Evolutionary conservation across 805 yeast species (phyloP), one percentile per base, ranked within the genome.

Genomic region (Barnettozyma vustinii): DNA sequence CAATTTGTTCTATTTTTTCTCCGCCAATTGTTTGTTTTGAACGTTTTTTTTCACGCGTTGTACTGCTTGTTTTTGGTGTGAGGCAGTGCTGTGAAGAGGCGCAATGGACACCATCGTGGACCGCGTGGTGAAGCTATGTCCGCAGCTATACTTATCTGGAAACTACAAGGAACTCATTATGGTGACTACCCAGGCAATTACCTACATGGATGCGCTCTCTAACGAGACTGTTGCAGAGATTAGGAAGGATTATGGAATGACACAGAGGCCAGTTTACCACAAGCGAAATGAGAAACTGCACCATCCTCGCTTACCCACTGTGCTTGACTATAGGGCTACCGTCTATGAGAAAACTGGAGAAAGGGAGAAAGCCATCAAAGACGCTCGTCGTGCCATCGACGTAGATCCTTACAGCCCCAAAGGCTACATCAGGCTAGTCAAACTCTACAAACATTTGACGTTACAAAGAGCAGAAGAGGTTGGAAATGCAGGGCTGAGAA

Each of bases 301-400:
- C 32, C 65, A 61, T 37, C 65, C 65, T 0, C 56, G 54, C 42
- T 46, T 61, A 6, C 50, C 48, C 1, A 45, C 60, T 0, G 19
- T 61, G 16, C 48, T 58, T n/a, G 64, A 60, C 36, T 49, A 52
- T 30, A 45, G 65, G 19, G 59, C 63, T 9, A 59, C 61, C 1
- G 51, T 55, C 1, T 46, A 48, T 20, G 59, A 58, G 46, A 60
- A 56, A 37, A 27, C 52, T 21, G 41, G 47, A 2, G 46, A 45
- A 19, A 19, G 21, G 5, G 39, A 40, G 2, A 53, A 52, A 6
- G 62, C 63, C 1, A 19, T 59, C 18, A 16, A 23, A 1, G 65
- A 61, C 26, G 56, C 59, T 1, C 37, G 50, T 9, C 42, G 51
- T 19, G 49, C 51, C 40, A 45, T 56, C 8, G 46, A 50, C 5